Base-by-base conservation (phyloP, 306 rosid species). In the Morella rubra region DNA sequence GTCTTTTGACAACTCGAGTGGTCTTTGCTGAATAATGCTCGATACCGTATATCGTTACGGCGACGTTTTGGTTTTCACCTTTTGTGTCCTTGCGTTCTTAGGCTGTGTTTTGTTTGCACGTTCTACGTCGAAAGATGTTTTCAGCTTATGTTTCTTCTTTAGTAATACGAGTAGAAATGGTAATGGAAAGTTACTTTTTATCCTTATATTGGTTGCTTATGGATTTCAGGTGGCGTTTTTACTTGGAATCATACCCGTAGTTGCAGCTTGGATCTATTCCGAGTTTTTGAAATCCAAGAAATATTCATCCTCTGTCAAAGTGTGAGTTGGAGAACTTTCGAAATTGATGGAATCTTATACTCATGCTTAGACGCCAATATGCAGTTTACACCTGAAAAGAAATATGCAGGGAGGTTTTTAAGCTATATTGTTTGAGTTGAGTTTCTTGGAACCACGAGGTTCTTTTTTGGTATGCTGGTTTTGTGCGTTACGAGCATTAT, bases 211-310 rank as follows among this genome's bases (percentile, higher is more conserved):
- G 22, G 49, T 7, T 22, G 32, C 20, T 12, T 56, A 14, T 72
- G 46, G 20, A 42, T 78, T 81, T 52, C 79, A 92, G 97, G 86
- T 90, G 37, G 88, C 97, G 69, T 80, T 87, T 83, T 76, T 88
- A 83, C 96, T 90, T 40, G 97, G 93, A 64, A 71, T 88, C 53
- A 59, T 87, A 76, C 96, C 93, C 18, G 77, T 91, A 6, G 22
- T 86, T 61, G 73, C 50, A 7, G 92, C 91, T 71, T 95, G 98
- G 98, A 83, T 92, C 75, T 95, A 87, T 71, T 76, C 97, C 1
- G 98, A 95, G 92, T 81, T 81, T 12, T 85, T 95, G 87, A 93
- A 85, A 87, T 86, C 84, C 84, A 85, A 82, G 71, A 91, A 84
- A 79, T 85, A 46, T 60, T 75, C 89, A 15, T 76, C 77, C 54